Conservation (phyloP, 2,329 filamentous ascomycete species). For the Helicocarpus griseus region DNA sequence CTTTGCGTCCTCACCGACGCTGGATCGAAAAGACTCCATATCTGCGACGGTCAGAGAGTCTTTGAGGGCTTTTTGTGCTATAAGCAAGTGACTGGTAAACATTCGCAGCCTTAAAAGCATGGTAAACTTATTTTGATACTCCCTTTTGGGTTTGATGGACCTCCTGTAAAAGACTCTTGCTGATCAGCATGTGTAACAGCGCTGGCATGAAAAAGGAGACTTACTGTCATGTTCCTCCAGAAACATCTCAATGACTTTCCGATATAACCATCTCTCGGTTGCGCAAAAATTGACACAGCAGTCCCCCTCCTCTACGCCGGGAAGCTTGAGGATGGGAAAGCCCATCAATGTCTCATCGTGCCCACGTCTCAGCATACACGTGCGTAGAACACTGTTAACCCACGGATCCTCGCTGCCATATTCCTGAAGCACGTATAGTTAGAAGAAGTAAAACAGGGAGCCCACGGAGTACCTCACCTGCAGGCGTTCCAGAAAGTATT, state of each 20-base stretch:
- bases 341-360: slow-evolving; percentile 46
- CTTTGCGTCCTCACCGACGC: slow-evolving; percentile 19
- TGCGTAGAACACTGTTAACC: slow-evolving; percentile 21
- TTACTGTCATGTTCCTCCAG: slow-evolving; percentile 12
- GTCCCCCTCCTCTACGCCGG: slow-evolving; percentile 36
- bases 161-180: not conserved
- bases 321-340: slow-evolving; percentile 45
- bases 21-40: slow-evolving; percentile 33
- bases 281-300: slow-evolving; percentile 41
- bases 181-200: not conserved
- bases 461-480: not conserved
- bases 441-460: not conserved
- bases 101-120: slow-evolving; percentile 45
- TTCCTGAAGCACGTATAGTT: slow-evolving; percentile 5
- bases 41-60: slow-evolving; percentile 37
- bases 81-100: slow-evolving; percentile 40
- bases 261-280: slow-evolving; percentile 45
- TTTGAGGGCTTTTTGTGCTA: slow-evolving; percentile 37
- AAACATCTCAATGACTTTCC: slow-evolving; percentile 40
- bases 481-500: slow-evolving; percentile 6
- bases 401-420: slow-evolving; percentile 13
- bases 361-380: slow-evolving; percentile 47
- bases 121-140: slow-evolving; percentile 21
- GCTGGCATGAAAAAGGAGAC: not conserved
- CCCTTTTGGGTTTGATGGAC: not conserved